phyloP scores from a whole-genome alignment of 805 yeast genomes.

The Metschnikowia rubicola region DNA sequence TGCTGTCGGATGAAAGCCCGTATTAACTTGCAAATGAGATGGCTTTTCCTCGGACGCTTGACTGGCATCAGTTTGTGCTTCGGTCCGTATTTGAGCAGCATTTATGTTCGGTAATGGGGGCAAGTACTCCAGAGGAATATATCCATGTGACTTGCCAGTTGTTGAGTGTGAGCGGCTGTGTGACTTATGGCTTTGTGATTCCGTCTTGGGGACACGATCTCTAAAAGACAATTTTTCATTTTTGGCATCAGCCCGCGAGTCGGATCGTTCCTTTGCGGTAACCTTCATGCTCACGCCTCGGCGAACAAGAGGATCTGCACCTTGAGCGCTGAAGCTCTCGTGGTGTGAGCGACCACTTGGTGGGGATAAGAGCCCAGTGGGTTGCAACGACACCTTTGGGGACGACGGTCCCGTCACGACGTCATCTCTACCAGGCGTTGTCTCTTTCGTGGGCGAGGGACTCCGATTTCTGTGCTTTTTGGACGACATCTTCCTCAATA shows the following conservation, averaged over 20 bases:
- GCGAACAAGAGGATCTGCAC: conserved; percentile 44
- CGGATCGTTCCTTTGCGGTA: conserved; percentile 51
- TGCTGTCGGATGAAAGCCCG: conserved; percentile 68
- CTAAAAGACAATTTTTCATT: neutral
- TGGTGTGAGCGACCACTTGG: conserved; percentile 10
- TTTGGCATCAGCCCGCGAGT: conserved; percentile 7
- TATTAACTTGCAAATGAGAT: conserved; percentile 2
- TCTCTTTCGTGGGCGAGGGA: conserved; percentile 13
- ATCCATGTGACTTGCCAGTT: conserved; percentile 32
- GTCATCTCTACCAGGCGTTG: conserved; percentile 2
- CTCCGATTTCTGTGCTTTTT: conserved; percentile 24
- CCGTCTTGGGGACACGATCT: conserved; percentile 1
- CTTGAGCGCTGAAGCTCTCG: neutral
- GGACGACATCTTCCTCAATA: conserved; percentile 35
- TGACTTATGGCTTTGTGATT: conserved; percentile 28
- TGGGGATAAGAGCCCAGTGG: neutral
- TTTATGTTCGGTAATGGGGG: conserved; percentile 45
- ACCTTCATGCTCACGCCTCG: conserved; percentile 61
- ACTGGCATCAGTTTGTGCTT: conserved; percentile 8
- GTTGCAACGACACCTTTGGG: neutral
- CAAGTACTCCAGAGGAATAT: conserved; percentile 40
- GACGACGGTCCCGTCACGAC: neutral
- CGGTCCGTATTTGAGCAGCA: conserved; percentile 24
- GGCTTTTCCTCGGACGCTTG: neutral
- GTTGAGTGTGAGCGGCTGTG: conserved; percentile 26